phyloP scores from a whole-genome alignment of 208 protist species.

The Leishmania tarentolae region DNA sequence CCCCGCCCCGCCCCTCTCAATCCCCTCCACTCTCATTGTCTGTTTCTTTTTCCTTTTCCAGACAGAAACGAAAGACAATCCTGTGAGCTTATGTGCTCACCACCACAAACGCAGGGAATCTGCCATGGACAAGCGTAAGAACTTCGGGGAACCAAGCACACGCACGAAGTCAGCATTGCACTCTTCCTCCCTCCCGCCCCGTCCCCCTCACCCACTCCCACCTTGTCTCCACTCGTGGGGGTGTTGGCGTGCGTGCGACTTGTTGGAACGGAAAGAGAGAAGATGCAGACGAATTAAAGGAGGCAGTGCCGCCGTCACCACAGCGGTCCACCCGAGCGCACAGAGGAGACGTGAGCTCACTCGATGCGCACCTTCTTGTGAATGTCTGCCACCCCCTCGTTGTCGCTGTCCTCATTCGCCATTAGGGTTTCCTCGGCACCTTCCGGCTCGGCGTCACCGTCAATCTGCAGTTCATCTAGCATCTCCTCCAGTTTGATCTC shows the following conservation, averaged over 20 bases:
- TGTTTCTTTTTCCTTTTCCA: not conserved
- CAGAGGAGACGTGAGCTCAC: slow-evolving; percentile 1
- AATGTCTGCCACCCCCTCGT: slow-evolving; percentile 29
- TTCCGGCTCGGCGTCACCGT: slow-evolving; percentile 42
- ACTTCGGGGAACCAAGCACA: not conserved
- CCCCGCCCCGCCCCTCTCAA: not conserved
- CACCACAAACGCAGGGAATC: not conserved
- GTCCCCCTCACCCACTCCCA: not conserved
- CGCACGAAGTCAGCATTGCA: not conserved
- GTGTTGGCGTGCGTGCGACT: not conserved
- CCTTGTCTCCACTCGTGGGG: not conserved
- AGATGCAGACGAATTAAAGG: not conserved
- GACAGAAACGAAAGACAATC: not conserved
- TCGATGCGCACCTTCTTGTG: slow-evolving; percentile 39
- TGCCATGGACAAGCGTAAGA: not conserved
- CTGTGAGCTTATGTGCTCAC: not conserved
- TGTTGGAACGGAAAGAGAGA: not conserved
- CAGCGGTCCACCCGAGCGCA: not conserved
- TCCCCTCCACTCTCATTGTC: not conserved
- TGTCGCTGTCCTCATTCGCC: slow-evolving; percentile 21
- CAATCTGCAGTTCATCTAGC: slow-evolving; percentile 83
- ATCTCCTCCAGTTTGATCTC: slow-evolving; percentile 80
- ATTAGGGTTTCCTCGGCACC: slow-evolving; percentile 9
- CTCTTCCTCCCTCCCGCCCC: not conserved
- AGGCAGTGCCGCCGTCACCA: not conserved